phyloP scores from a whole-genome alignment of 2,329 filamentous ascomycete genomes.

The Cadophora sp. region DNA sequence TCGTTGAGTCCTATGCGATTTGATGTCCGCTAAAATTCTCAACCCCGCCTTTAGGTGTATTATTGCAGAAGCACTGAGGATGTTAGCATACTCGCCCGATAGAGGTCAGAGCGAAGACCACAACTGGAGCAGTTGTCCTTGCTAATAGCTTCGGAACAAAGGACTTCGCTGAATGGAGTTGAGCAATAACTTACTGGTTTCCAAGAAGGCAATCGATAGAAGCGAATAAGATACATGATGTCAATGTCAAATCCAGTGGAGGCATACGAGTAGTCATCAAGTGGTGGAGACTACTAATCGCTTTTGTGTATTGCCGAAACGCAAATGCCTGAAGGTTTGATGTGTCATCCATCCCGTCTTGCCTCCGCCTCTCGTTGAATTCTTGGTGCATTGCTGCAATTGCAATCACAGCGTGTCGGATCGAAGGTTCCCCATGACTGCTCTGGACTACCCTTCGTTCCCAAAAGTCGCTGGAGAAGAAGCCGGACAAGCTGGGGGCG shows the following conservation, averaged over 20 bases:
- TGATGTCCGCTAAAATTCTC: constrained; percentile 39
- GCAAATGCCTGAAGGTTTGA: constrained; percentile 51
- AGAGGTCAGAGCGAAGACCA: too few relatives aligned
- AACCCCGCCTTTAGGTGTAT: constrained; percentile 41
- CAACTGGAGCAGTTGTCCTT: too few relatives aligned
- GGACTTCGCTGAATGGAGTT: too few relatives aligned
- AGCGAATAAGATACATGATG: constrained; percentile 69
- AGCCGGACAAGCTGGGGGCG: constrained; percentile 35
- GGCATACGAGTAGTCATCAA: constrained; percentile 37
- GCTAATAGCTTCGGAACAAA: too few relatives aligned
- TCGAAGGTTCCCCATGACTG: constrained; percentile 35
- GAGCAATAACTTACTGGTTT: constrained; percentile 39
- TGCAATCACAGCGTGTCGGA: constrained; percentile 41
- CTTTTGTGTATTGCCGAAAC: constrained; percentile 63
- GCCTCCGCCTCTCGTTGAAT: constrained; percentile 50
- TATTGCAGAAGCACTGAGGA: constrained; percentile 35
- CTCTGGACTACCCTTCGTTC: constrained; percentile 36
- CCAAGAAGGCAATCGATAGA: constrained; percentile 59
- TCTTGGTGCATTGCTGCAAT: constrained; percentile 42
- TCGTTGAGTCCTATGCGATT: constrained; percentile 24
- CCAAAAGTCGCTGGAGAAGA: constrained; percentile 41
- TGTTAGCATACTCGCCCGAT: constrained; percentile 25
- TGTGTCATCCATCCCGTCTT: constrained; percentile 44
- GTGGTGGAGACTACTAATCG: constrained; percentile 48
- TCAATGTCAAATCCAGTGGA: constrained; percentile 52